phyloP scores from a whole-genome alignment of 2,329 filamentous ascomycete species.

The Aschersonia sp. region DNA sequence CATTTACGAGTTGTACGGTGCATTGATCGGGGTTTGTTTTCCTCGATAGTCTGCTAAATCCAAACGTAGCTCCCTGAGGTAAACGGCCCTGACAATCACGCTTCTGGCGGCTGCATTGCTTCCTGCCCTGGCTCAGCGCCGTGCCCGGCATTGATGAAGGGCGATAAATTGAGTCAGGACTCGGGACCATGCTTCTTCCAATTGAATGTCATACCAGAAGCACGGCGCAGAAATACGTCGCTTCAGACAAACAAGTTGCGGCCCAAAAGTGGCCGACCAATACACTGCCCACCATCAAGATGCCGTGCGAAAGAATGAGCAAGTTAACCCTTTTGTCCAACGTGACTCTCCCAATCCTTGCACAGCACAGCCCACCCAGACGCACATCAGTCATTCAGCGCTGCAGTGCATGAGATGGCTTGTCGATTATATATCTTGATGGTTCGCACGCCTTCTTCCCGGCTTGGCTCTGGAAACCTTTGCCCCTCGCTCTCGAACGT shows the following conservation, averaged over 20 bases:
- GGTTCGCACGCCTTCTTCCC: neutral
- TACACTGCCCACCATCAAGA: neutral
- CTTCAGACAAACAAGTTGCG: neutral
- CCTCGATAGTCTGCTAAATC: too few relatives aligned
- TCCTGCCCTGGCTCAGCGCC: too few relatives aligned
- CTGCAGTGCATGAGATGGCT: too few relatives aligned
- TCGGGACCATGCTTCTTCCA: too few relatives aligned
- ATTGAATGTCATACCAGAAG: neutral
- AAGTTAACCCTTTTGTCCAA: slow-evolving; percentile 11
- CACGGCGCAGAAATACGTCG: neutral
- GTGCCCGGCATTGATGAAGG: too few relatives aligned
- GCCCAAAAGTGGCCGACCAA: neutral
- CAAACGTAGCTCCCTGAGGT: too few relatives aligned
- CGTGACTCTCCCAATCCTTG: neutral
- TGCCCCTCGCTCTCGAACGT: neutral
- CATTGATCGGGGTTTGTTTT: too few relatives aligned
- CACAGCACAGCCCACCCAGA: neutral
- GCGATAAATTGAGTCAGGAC: too few relatives aligned
- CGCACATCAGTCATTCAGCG: too few relatives aligned
- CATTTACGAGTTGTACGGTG: too few relatives aligned
- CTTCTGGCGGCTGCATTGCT: too few relatives aligned
- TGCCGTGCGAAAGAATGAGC: slow-evolving; percentile 16
- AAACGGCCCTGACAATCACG: too few relatives aligned
- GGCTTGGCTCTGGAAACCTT: neutral
- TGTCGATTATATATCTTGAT: neutral